Base-by-base conservation (phyloP, 176 grass and related monocot genomes). In the Alopecurus myosuroides region DNA sequence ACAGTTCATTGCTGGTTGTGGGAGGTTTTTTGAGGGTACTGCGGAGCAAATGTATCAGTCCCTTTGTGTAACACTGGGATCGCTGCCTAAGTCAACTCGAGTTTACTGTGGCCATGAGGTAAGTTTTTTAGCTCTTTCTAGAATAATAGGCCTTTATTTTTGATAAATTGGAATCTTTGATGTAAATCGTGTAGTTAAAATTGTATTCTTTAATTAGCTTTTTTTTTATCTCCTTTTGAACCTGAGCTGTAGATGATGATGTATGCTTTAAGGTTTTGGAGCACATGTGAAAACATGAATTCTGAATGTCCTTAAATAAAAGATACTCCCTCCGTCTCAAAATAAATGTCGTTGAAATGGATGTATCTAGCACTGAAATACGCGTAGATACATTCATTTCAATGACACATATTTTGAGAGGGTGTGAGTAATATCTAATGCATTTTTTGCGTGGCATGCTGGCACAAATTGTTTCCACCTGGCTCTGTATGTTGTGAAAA, bases 71-170 rank as follows among this genome's bases (percentile, higher is more conserved):
- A 95, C 96, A 70, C 82, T 98, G 58, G 93, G 93, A 31, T 98
- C 96, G 4, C 61, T 98, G 76, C 93, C 96, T 79, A 98, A 95
- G 81, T 79, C 93, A 86, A 98, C 96, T 78, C 83, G 39, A 85
- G 91, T 98, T 92, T 98, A 95, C 74, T 98, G 96, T 78, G 91
- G 96, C 36, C 96, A 98, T 87, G 93, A 98, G 96, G 96, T 92
- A 83, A 30, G 23, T 14, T 71, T 45, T 84, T 74, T 82, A 58
- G 13, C 46, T 77, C 34, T 11, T 53, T 33, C 23, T 78, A 17
- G 74, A 50, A 70, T 50, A 12, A 36, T 11, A 39, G 11, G n/a
- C 41, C 51, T 81, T 73, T 6, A 28, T 86, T 22, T 33, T 74
- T 30, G 31, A 70, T 50, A 44, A 66, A 62, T 56, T 18, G 17